phyloP scores from a whole-genome alignment of 495 filamentous ascomycete genomes.

The Podospora conica region DNA sequence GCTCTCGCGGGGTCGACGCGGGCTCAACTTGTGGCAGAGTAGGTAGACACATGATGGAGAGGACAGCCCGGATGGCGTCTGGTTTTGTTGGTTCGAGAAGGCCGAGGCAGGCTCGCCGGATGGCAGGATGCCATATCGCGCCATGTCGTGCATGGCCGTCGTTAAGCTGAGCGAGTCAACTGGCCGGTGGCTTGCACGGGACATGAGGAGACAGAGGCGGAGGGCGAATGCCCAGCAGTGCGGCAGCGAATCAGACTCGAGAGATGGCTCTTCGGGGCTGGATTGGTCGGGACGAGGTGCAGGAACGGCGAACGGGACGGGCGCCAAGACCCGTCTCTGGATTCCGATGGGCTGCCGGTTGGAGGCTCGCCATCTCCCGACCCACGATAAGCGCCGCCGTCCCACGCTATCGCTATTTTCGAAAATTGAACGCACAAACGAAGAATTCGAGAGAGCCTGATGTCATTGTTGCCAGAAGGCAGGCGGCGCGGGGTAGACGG shows the following conservation, averaged over 20 bases:
- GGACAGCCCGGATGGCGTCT: neutral
- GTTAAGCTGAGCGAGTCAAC: neutral
- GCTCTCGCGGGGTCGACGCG: slow-evolving; percentile 1
- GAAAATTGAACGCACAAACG: neutral
- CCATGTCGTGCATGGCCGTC: neutral
- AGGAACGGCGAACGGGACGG: slow-evolving; percentile 1
- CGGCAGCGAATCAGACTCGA: neutral
- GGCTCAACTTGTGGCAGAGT: neutral
- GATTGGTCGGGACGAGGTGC: neutral
- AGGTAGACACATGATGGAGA: neutral
- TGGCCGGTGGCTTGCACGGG: neutral
- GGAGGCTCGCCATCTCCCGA: slow-evolving; percentile 5
- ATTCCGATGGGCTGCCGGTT: slow-evolving; percentile 1
- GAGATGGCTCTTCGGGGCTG: neutral
- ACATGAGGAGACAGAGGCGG: neutral
- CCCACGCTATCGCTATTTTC: slow-evolving; percentile 2
- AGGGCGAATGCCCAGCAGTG: neutral
- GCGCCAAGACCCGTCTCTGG: slow-evolving; percentile 6
- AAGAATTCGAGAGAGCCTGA: neutral
- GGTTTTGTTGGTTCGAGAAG: neutral
- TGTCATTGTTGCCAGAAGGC: neutral
- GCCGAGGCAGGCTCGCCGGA: no score
- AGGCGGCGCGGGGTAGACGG: neutral
- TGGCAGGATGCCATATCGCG: neutral
- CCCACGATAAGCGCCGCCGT: slow-evolving; percentile 6